Conservation (phyloP, 2,329 filamentous ascomycete genomes). For the Metarhizium humberi region DNA sequence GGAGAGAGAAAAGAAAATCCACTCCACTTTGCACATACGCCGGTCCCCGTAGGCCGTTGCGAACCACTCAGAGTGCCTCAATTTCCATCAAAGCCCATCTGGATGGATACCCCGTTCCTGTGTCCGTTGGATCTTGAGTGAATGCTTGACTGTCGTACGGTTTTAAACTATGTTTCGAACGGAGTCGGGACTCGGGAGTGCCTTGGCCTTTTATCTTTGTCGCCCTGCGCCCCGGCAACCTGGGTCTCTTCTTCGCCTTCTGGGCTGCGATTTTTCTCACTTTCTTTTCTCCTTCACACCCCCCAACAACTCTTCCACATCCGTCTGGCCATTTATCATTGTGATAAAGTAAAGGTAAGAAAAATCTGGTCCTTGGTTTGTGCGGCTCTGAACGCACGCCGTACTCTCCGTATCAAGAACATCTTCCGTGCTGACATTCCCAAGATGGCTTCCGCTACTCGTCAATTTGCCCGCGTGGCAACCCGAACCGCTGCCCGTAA, state of each 20-base stretch:
- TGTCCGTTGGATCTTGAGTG: constrained; percentile 1
- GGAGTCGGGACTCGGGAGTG: neutral
- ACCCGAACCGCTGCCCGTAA: constrained; percentile 48
- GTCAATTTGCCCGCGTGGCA: constrained; percentile 47
- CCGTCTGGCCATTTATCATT: neutral
- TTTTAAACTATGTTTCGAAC: neutral
- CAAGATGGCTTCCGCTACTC: constrained; percentile 34
- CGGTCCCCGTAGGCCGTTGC: neutral
- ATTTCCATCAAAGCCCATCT: constrained; percentile 7
- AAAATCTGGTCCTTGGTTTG: neutral
- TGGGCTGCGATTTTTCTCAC: neutral
- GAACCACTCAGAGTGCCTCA: constrained; percentile 7
- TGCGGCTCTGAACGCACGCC: neutral
- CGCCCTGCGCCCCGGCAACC: constrained; percentile 1
- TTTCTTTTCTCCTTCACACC: neutral
- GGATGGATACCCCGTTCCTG: constrained; percentile 1
- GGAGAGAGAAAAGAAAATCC: neutral
- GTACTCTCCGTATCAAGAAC: neutral
- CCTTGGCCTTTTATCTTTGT: constrained; percentile 5
- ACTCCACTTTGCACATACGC: neutral
- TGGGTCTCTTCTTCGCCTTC: constrained; percentile 2
- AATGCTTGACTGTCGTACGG: neutral
- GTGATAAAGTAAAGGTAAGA: neutral
- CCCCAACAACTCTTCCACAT: neutral
- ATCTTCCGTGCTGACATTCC: constrained; percentile 4